phyloP scores from a whole-genome alignment of 108 stramenopile species.

The Nannochloropsis salina region DNA sequence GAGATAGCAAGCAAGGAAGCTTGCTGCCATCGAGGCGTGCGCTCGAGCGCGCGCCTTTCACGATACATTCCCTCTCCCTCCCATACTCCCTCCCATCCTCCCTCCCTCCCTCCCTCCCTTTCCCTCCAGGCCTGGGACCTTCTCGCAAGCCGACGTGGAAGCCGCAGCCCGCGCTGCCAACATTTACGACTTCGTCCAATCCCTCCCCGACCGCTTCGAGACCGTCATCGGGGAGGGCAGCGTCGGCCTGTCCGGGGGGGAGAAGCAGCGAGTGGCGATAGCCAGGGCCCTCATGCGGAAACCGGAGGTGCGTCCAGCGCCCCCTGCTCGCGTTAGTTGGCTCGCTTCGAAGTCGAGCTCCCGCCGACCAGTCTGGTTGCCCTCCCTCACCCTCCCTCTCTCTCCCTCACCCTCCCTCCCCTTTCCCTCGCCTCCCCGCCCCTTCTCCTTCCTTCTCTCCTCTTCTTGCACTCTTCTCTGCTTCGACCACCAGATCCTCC shows the following conservation, averaged over 20 bases:
- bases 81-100: background rate
- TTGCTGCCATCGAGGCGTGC: no score
- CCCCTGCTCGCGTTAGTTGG: no score
- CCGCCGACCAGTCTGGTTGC: no score
- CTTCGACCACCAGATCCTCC: constrained; percentile 49
- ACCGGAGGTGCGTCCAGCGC: background rate
- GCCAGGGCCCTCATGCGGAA: background rate
- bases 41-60: no score
- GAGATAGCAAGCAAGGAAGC: no score
- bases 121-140: background rate
- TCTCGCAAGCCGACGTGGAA: background rate
- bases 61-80: no score
- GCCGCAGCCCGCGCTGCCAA: background rate
- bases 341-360: no score
- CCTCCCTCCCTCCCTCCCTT: background rate
- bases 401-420: background rate
- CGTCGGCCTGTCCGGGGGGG: background rate
- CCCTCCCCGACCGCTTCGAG: background rate
- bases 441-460: background rate
- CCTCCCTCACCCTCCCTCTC: no score
- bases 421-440: background rate
- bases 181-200: background rate
- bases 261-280: background rate
- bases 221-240: background rate
- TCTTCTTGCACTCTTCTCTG: background rate